A percentile compares a stretch with the other conserved stretches of the same genome.
phyloP scores from a whole-genome alignment of 148 eudicot species.

The Fallopia convolvulus region DNA sequence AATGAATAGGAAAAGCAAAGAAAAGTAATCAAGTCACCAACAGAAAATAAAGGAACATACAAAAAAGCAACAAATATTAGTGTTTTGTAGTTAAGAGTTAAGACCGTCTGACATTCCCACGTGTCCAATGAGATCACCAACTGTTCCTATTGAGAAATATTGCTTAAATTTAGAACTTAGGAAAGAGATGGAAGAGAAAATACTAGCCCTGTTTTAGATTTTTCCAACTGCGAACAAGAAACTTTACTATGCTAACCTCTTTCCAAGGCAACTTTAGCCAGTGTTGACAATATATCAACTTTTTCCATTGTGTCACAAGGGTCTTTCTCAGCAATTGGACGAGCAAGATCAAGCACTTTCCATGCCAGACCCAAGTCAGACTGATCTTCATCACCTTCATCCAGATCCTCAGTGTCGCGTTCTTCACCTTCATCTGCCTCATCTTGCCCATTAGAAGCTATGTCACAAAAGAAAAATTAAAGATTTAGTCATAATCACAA shows the following conservation, averaged over 20 bases:
- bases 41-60: no score
- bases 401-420: conserved; percentile 60
- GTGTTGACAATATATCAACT: conserved; percentile 80
- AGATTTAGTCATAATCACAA: not conserved
- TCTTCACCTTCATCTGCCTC: conserved; percentile 50
- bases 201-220: no score
- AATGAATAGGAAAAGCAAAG: no score
- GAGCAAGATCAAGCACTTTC: conserved; percentile 95
- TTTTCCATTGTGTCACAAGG: conserved; percentile 68
- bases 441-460: conserved; percentile 26
- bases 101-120: no score
- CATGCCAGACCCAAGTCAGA: conserved; percentile 95
- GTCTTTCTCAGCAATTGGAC: conserved; percentile 80
- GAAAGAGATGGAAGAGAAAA: no score
- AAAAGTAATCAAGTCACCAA: no score
- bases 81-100: no score
- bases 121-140: no score
- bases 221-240: no score
- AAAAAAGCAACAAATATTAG: no score
- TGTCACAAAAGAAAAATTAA: not conserved
- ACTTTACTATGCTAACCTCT: conserved; percentile 56
- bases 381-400: conserved; percentile 83
- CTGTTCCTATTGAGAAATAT: no score
- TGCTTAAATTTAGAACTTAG: no score
- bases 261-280: conserved; percentile 91